Base-by-base conservation (phyloP, 2,329 filamentous ascomycete species). In the Didymosphaeria variabile region DNA sequence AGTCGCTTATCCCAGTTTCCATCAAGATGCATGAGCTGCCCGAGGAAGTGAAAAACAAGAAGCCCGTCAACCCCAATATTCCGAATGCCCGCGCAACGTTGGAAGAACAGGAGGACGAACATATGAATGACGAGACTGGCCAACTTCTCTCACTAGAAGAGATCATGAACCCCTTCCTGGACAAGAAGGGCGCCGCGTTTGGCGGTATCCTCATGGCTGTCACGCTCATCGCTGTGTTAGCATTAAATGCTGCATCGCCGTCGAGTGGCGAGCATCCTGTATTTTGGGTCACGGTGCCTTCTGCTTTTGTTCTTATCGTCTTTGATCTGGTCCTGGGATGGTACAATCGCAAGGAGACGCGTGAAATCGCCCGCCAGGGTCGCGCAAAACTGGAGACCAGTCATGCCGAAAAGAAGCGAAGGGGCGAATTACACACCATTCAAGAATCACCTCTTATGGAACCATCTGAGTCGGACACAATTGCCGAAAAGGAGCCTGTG, bases 111-210 rank as follows among this genome's bases (percentile, higher is more conserved):
- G 84, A 86, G 8, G 79, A 81, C 6, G 63, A 69, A 9, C 72
- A 77, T 9, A 73, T 77, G n/a, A 79, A 83, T 32, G 78, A 83
- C 8, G 84, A 87, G 31, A 77, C 86, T 59, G 81, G 78, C 3
- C 59, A 71, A 63, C 75, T 85, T 0, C 77, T 90, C 0, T 88
- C 88, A 0, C 83, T 92, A 0, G 89, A 90, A 64, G 90, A 92
- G 69, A 91, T 92, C 68, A 86, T 92, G 85, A 91, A 92, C 64
- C 90, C 90, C 0, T 92, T 90, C 60, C 75, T 92, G 0, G 90
- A 93, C 70, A 90, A 87, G 64, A 79, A 81, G 2, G 87, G 90
- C 9, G 90, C 90, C 0, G 79, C 81, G 0, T 88, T 91, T 58
- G 90, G 89, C 1, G 87, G 84, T 0, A 64, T 87, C 5, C 81